Evolutionary conservation across 2,329 filamentous ascomycete genomes (phyloP).

Genomic region (Apiospora hydei): DNA sequence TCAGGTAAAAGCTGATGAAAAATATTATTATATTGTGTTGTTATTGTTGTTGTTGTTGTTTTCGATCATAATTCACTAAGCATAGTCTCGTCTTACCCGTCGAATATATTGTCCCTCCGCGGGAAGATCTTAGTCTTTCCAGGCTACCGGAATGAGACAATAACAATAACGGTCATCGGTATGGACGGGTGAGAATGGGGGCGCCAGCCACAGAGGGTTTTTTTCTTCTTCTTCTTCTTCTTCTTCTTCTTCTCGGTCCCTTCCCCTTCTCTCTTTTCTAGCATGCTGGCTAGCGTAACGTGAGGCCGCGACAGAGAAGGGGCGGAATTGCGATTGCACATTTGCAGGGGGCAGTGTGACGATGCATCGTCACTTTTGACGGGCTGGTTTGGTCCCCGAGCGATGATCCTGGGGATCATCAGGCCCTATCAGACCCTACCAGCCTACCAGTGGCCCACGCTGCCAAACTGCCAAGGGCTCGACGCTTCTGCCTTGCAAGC

Average conservation of each 20-base stretch:
- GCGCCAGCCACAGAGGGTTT: background rate
- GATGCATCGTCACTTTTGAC: constrained; percentile 1
- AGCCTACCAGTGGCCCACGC: background rate
- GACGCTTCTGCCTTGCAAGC: background rate
- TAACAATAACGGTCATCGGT: constrained; percentile 15
- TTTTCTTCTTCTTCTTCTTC: background rate
- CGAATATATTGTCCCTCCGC: background rate
- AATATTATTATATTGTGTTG: background rate
- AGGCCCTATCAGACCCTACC: constrained; percentile 5
- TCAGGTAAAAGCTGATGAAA: background rate
- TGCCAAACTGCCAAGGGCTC: background rate
- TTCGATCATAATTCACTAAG: background rate
- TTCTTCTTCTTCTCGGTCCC: no score
- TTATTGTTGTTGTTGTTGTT: background rate
- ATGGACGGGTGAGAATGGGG: background rate
- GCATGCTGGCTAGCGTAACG: background rate
- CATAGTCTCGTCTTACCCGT: background rate
- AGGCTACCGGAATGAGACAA: constrained; percentile 4
- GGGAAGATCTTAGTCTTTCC: constrained; percentile 6
- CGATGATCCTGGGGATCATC: constrained; percentile 14
- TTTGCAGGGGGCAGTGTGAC: background rate
- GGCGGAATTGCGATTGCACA: background rate
- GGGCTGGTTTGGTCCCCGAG: background rate
- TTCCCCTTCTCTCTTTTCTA: background rate
- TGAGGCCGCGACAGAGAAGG: background rate